Evolutionary conservation across 2,329 filamentous ascomycete species (phyloP).

Genomic region (Furcasterigmium sp.): DNA sequence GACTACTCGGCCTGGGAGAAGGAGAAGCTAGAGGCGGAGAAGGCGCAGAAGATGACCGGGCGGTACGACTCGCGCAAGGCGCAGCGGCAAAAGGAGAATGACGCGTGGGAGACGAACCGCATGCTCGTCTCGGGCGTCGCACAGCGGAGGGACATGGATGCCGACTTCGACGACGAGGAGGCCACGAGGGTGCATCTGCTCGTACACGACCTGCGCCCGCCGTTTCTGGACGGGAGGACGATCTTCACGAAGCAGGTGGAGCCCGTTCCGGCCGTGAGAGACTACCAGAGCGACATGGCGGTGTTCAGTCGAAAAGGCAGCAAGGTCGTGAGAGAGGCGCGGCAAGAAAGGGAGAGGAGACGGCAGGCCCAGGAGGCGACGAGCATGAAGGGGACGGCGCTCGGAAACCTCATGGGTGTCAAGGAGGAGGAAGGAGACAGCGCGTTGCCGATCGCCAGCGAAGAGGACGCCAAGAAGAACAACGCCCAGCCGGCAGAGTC

Average conservation of each 20-base stretch:
- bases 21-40: slow-evolving; percentile 65
- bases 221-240: slow-evolving; percentile 89
- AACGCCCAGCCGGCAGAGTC: slow-evolving; percentile 21
- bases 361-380: slow-evolving; percentile 94
- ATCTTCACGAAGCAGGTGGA: slow-evolving; percentile 98
- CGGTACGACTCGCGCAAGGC: slow-evolving; percentile 64
- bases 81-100: slow-evolving; percentile 89
- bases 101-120: slow-evolving; percentile 97
- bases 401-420: slow-evolving; percentile 93
- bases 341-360: slow-evolving; percentile 88
- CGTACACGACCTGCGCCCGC: slow-evolving; percentile 88
- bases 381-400: slow-evolving; percentile 81
- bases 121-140: slow-evolving; percentile 97
- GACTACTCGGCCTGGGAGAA: slow-evolving; percentile 69
- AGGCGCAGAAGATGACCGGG: slow-evolving; percentile 75
- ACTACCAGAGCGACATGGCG: slow-evolving; percentile 97
- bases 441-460: slow-evolving; percentile 69
- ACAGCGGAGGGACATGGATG: slow-evolving; percentile 75
- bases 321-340: slow-evolving; percentile 81
- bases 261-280: slow-evolving; percentile 85
- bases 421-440: slow-evolving; percentile 93
- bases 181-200: slow-evolving; percentile 83
- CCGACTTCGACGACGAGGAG: slow-evolving; percentile 89
- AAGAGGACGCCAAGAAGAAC: slow-evolving; percentile 59
- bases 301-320: slow-evolving; percentile 96